Percentiles rank a stretch among this genome's conserved stretches.
phyloP scores from a whole-genome alignment of 1,284 basidiomycete genomes.

The Mrakiaceae sp. region DNA sequence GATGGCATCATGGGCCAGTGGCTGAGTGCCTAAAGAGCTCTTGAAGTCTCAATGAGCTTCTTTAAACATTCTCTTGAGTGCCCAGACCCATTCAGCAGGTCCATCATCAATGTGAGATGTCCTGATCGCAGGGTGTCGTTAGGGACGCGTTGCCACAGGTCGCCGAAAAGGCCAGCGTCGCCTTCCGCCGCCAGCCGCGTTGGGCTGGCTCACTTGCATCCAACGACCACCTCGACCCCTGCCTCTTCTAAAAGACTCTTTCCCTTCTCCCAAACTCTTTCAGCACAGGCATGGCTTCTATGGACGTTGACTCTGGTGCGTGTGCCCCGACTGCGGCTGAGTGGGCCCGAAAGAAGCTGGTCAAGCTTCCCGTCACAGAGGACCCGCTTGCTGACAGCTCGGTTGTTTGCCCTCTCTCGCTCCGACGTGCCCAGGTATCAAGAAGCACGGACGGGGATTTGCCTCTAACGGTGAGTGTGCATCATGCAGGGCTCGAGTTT shows the following conservation, averaged over 20 bases:
- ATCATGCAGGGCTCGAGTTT: background rate
- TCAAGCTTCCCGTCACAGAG: background rate
- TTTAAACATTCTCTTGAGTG: too few relatives aligned
- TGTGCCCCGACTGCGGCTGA: background rate
- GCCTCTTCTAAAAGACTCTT: background rate
- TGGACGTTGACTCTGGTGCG: constrained; percentile 16
- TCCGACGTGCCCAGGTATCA: background rate
- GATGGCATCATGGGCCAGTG: too few relatives aligned
- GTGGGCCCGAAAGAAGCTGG: background rate
- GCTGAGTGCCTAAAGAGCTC: too few relatives aligned
- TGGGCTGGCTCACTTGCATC: too few relatives aligned
- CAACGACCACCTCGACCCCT: background rate
- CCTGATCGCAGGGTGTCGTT: too few relatives aligned
- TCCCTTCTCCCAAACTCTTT: background rate
- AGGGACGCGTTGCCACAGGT: too few relatives aligned
- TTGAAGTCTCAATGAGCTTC: too few relatives aligned
- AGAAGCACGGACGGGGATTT: background rate
- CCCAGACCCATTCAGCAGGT: too few relatives aligned
- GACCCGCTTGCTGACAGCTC: background rate
- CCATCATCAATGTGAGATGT: too few relatives aligned
- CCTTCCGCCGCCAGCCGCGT: too few relatives aligned
- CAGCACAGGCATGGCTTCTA: background rate
- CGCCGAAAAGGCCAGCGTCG: too few relatives aligned
- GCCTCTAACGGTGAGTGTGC: background rate
- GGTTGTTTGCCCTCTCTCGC: background rate